Evolutionary conservation across 495 filamentous ascomycete species (phyloP), one percentile per base, ranked within the genome.

Genomic region (Hypoxylon crocopeplum): DNA sequence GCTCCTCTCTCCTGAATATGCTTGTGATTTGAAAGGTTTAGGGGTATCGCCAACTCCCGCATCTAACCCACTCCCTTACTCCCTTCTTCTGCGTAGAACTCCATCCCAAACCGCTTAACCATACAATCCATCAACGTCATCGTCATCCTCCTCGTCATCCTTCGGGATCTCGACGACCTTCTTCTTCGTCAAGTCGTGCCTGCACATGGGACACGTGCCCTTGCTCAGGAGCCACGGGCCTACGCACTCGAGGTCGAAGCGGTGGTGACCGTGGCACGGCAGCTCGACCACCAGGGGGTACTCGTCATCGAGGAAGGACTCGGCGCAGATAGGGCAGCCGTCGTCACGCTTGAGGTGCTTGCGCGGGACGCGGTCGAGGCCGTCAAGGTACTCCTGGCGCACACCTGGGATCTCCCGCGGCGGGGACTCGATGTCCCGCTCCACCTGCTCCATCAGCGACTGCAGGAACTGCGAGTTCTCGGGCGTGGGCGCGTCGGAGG

Each of bases 171-270:
- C 62, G 46, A 77, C 77, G 42, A 80, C 80, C 61, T 74, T 81
- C 59, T 82, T 87, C 78, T 90, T 87, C 60, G 88, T 79, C 61
- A 98, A 75, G 64, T 92, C 86, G 68, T 85, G 83, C 38, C 93
- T 80, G 69, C 96, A 93, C 60, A 97, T 75, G 17, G 93, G 93
- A 77, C 93, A 98, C 2, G 87, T 96, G 8, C 89, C 87, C 71
- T 96, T 89, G 56, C 94, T 80, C 66, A 87, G 82, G 68, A 98
- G 69, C 94, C 94, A 98, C 1, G 94, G 93, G 39, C 82, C 80
- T n/a, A 98, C 89, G 69, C 94, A 98, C 71, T 98, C 93, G 11
- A 97, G 73, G 71, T 98, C 94, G 74, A 96, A 97, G 20, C 85
- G 69, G 70, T 98, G 94, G 16, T 80, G 84, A 8, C 80, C 79